Base-by-base conservation (phyloP, 345 rosid species). In the Eutrema yunnanense region DNA sequence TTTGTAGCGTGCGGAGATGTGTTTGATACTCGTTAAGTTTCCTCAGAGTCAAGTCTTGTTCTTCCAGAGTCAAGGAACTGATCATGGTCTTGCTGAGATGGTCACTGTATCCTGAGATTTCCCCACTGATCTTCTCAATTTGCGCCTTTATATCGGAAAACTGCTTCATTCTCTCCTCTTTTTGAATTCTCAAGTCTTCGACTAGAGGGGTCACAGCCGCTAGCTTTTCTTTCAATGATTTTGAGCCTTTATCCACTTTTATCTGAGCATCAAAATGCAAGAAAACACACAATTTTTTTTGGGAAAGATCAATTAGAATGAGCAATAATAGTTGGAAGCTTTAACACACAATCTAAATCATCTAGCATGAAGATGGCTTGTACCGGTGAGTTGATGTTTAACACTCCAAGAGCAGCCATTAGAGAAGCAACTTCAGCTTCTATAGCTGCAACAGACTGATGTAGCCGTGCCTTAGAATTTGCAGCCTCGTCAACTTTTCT, bases 381-480 rank as follows among this genome's bases (percentile, higher is more conserved):
- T 84, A 93, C 97, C 72, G 82, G 88, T 58, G 88, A 88, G 58
- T 81, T 83, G 77, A 85, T 51, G 78, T 85, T 84, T 68, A 85
- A 86, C 8, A 88, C 90, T 33, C 97, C 98, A 22, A 93, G 96
- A 16, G 94, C 79, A 61, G 97, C 98, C 84, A 84, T 81, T 40
- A 93, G 86, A 26, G 97, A 86, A 55, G 98, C 97, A 75, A 90
- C 81, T 79, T 93, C 98, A 60, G 98, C 97, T 84, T 93, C 98
- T 65, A 85, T 86, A 41, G 96, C 80, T 60, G 96, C 97, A 82
- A 93, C 87, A 73, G 88, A 87, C 61, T 93, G 98, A 84, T 90
- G 86, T 76, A 93, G 96, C 48, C 87, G 80, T 48, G 93, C 98
- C 83, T 93, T 93, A n/a, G 85, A 81, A 84, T 87, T 85, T 76